A percentile compares a stretch with the other conserved stretches of the same genome.
phyloP scores from a whole-genome alignment of 371 early-diverging fungal species.

The Entomophthora muscae region DNA sequence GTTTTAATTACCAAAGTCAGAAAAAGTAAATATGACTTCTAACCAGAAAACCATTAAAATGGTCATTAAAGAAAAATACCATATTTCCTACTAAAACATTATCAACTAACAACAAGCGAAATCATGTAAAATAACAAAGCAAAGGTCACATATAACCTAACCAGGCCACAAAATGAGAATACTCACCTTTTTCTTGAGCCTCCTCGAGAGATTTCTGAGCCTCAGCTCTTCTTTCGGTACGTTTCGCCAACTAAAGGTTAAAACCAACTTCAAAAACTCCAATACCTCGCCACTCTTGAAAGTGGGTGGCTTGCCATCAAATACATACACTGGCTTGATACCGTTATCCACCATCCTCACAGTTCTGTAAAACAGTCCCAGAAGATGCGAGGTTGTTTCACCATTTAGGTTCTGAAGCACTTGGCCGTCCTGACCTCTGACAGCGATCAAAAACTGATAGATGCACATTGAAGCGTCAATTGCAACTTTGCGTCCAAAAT shows the following conservation, averaged over 20 bases:
- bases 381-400: constrained; percentile 94
- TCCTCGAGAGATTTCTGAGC: constrained; percentile 63
- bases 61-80: no score
- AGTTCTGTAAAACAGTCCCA: constrained; percentile 98
- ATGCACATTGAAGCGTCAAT: constrained; percentile 97
- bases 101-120: no score
- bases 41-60: no score
- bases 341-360: constrained; percentile 98
- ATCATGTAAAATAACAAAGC: no score
- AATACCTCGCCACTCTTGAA: constrained; percentile 85
- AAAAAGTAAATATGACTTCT: no score
- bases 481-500: constrained; percentile 93
- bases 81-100: no score
- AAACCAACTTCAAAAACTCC: neutral
- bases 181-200: constrained; percentile 62
- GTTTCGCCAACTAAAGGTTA: constrained; percentile 57
- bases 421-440: constrained; percentile 81
- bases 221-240: constrained; percentile 68
- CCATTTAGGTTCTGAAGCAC: constrained; percentile 77
- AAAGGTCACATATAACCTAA: no score
- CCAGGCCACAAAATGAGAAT: no score
- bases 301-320: constrained; percentile 98
- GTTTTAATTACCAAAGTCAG: no score
- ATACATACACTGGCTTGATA: constrained; percentile 96
- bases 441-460: constrained; percentile 99